These are phyloP conservation scores for Massarina eburnea DNA, from an alignment of 2,329 filamentous ascomycete genomes.

Conservation along the genomic window DNA sequence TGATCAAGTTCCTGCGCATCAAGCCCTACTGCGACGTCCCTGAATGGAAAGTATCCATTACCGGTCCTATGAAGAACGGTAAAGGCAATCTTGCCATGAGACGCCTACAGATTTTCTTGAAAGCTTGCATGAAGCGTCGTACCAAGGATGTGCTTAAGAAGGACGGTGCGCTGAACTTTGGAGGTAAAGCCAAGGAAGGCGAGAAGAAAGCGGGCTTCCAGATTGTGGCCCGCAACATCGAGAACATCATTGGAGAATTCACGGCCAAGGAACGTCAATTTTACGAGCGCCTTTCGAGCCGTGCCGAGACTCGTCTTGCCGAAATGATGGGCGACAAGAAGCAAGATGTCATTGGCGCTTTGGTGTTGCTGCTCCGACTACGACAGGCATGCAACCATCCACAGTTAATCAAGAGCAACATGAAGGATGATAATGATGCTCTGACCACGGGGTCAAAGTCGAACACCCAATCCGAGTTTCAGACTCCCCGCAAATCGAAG, in stretches of 20 bases:
- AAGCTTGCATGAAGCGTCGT: slow-evolving; percentile 97
- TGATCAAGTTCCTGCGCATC: slow-evolving; percentile 90
- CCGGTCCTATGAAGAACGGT: slow-evolving; percentile 83
- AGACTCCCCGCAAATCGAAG: slow-evolving; percentile 45
- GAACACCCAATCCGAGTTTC: slow-evolving; percentile 39
- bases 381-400: slow-evolving; percentile 96
- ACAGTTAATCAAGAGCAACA: slow-evolving; percentile 79
- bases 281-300: slow-evolving; percentile 79
- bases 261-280: slow-evolving; percentile 79
- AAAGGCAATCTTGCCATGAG: slow-evolving; percentile 86
- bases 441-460: slow-evolving; percentile 62
- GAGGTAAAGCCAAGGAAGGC: slow-evolving; percentile 64
- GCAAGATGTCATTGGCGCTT: slow-evolving; percentile 88
- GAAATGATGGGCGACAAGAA: slow-evolving; percentile 81
- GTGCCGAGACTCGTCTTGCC: slow-evolving; percentile 83
- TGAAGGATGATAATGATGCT: slow-evolving; percentile 86
- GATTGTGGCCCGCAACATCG: slow-evolving; percentile 87
- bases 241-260: slow-evolving; percentile 77
- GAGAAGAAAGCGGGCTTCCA: slow-evolving; percentile 71
- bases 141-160: slow-evolving; percentile 96
- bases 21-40: slow-evolving; percentile 84
- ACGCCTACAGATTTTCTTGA: slow-evolving; percentile 79
- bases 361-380: slow-evolving; percentile 86
- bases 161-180: slow-evolving; percentile 77
- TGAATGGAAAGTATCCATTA: slow-evolving; percentile 91